Evolutionary conservation across 805 yeast species (phyloP).

Genomic region (Hanseniaspora singularis): DNA sequence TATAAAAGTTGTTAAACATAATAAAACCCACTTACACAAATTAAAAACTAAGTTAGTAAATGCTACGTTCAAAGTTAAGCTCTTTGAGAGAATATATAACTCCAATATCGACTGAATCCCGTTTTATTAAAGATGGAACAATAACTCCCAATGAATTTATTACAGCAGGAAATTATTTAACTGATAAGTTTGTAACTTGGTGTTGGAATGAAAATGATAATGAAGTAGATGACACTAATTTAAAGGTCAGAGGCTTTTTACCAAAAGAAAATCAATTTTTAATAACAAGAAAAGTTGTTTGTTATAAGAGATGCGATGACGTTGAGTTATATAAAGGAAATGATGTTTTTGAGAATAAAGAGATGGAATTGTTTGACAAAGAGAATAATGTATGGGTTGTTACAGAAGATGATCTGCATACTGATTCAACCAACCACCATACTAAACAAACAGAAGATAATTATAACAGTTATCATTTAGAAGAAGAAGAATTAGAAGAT

Average conservation of each 20-base stretch:
- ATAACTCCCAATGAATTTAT: slow-evolving; percentile 94
- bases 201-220: slow-evolving; percentile 63
- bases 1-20: too few relatives aligned
- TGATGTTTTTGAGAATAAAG: slow-evolving; percentile 29
- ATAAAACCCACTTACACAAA: too few relatives aligned
- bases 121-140: slow-evolving; percentile 77
- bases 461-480: slow-evolving; percentile 26
- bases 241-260: slow-evolving; percentile 41
- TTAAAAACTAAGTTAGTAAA: slow-evolving; percentile 17
- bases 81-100: slow-evolving; percentile 86
- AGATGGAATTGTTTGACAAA: slow-evolving; percentile 18
- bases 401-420: not conserved
- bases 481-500: slow-evolving; percentile 12
- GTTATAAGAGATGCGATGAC: slow-evolving; percentile 36
- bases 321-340: slow-evolving; percentile 29
- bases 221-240: slow-evolving; percentile 33
- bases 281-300: slow-evolving; percentile 83
- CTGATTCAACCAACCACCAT: too few relatives aligned
- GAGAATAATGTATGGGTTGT: slow-evolving; percentile 17
- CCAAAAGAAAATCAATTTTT: slow-evolving; percentile 81
- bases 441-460: slow-evolving; percentile 34
- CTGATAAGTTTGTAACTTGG: slow-evolving; percentile 93
- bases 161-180: slow-evolving; percentile 84
- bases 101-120: slow-evolving; percentile 78
- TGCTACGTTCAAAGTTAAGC: slow-evolving; percentile 65